phyloP scores from a whole-genome alignment of 768 basidiomycete species.

The Porpolomopsis calyptriformis region DNA sequence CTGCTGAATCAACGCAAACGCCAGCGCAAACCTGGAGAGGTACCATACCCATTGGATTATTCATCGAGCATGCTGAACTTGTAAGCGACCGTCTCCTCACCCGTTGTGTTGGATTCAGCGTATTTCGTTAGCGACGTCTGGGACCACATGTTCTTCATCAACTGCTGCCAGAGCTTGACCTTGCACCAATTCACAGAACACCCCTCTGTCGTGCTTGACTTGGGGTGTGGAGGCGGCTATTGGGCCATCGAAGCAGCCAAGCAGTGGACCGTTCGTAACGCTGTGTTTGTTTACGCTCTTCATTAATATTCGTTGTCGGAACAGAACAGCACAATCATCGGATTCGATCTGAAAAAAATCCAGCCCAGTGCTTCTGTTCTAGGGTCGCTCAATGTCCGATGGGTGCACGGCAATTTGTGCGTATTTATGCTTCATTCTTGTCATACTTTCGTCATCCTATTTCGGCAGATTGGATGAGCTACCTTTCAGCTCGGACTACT shows the following conservation, averaged over 20 bases:
- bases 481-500: conserved; percentile 46
- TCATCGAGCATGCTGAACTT: conserved; percentile 40
- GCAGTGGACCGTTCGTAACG: conserved; percentile 45
- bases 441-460: conserved; percentile 1
- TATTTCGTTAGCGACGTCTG: conserved; percentile 47
- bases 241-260: conserved; percentile 65
- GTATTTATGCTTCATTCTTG: conserved; percentile 12
- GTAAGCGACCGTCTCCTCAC: conserved; percentile 27
- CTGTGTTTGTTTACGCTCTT: neutral
- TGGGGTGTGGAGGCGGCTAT: conserved; percentile 62
- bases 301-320: neutral
- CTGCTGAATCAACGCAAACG: conserved; percentile 30
- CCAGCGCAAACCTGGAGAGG: conserved; percentile 35
- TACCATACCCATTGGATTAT: conserved; percentile 48
- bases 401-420: conserved; percentile 63
- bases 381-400: conserved; percentile 27
- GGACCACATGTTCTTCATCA: conserved; percentile 55
- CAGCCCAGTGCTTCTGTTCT: conserved; percentile 37
- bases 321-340: conserved; percentile 45
- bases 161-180: conserved; percentile 39
- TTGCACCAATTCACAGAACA: conserved; percentile 41
- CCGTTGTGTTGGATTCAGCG: conserved; percentile 6
- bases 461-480: conserved; percentile 46
- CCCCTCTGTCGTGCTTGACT: conserved; percentile 47
- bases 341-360: conserved; percentile 44